Evolutionary conservation across 306 rosid species (phyloP).

Genomic region (Vigna radiata): DNA sequence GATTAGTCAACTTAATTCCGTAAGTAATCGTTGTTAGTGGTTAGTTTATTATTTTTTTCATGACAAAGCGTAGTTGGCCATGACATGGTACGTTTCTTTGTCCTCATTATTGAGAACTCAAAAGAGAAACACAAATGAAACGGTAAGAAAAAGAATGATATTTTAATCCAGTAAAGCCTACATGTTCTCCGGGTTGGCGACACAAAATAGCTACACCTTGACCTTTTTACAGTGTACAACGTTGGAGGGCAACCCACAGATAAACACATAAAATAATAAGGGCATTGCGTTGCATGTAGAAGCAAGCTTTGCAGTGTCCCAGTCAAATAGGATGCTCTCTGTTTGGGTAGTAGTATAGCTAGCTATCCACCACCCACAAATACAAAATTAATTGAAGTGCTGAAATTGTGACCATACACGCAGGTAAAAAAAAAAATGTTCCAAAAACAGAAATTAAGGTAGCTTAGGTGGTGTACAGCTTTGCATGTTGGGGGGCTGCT

Average conservation of each 20-base stretch:
- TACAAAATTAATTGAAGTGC: not conserved
- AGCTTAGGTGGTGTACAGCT: conserved; percentile 45
- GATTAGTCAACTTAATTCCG: not conserved
- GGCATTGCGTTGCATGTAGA: conserved; percentile 10
- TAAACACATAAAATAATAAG: not conserved
- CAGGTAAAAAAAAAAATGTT: not conserved
- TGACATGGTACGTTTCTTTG: conserved; percentile 32
- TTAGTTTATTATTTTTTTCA: not conserved
- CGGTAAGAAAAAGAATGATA: conserved; percentile 18
- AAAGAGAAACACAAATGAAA: conserved; percentile 37
- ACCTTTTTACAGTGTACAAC: conserved; percentile 34
- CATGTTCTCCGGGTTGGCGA: conserved; percentile 59
- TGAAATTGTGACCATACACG: not conserved
- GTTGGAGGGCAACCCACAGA: conserved; percentile 29
- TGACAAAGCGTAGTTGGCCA: conserved; percentile 36
- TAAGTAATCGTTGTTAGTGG: not conserved
- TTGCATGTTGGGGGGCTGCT: conserved; percentile 40
- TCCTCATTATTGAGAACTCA: conserved; percentile 51
- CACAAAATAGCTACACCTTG: conserved; percentile 39
- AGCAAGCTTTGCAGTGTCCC: conserved; percentile 2
- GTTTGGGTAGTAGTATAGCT: not conserved
- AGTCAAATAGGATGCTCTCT: conserved; percentile 7
- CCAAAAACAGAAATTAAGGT: not conserved
- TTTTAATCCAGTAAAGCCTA: conserved; percentile 34
- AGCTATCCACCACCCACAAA: not conserved